These are phyloP conservation scores for Haplographium delicatum DNA, from an alignment of 495 filamentous ascomycete species.

Conservation along the genomic window DNA sequence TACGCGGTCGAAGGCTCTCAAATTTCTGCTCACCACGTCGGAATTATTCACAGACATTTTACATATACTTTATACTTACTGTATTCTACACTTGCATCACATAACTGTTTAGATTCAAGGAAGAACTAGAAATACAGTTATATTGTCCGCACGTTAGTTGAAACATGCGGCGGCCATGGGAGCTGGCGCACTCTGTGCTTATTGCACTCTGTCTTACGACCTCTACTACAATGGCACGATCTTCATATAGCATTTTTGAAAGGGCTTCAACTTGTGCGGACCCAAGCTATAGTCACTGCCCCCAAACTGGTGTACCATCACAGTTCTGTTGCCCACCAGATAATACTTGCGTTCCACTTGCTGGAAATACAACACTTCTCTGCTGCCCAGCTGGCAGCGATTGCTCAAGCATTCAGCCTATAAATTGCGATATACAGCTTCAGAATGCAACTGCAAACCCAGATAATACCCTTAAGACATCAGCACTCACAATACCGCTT, in stretches of 20 bases:
- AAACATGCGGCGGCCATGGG: conserved; percentile 16
- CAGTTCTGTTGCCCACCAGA: conserved; percentile 70
- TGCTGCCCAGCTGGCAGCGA: conserved; percentile 65
- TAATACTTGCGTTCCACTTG: conserved; percentile 60
- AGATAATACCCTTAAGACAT: conserved; percentile 64
- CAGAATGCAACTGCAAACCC: conserved; percentile 61
- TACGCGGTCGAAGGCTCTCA: not conserved
- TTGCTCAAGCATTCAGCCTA: conserved; percentile 63
- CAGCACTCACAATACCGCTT: conserved; percentile 49
- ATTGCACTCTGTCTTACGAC: conserved; percentile 12
- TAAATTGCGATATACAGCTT: conserved; percentile 62
- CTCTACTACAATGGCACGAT: conserved; percentile 10
- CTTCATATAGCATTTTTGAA: conserved; percentile 14
- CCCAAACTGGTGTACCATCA: conserved; percentile 48
- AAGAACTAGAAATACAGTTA: not conserved
- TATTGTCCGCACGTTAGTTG: not conserved
- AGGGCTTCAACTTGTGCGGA: conserved; percentile 38
- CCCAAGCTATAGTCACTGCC: conserved; percentile 44
- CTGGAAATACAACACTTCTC: conserved; percentile 60
- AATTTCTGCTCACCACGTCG: not conserved
- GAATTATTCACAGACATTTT: conserved; percentile 1
- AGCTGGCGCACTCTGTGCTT: conserved; percentile 12
- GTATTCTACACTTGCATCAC: too few species aligned
- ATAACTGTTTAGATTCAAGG: too few species aligned
- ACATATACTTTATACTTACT: too few species aligned